phyloP scores from a whole-genome alignment of 2,329 filamentous ascomycete genomes.

The Trichothecium sympodiale region DNA sequence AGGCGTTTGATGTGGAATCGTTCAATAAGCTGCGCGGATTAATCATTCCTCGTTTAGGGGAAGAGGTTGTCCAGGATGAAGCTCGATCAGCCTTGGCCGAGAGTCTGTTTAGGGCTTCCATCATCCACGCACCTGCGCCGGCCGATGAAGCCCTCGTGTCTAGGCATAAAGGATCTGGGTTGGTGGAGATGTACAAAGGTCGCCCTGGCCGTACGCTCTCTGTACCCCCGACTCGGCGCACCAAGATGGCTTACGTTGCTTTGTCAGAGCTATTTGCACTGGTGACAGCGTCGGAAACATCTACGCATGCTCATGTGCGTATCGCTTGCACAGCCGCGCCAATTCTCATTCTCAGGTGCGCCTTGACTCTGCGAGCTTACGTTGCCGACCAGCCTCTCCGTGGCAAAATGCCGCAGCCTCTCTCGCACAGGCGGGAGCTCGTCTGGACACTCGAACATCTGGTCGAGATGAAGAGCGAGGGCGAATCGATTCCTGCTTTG shows the following conservation, averaged over 20 bases:
- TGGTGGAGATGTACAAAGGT: slow-evolving; percentile 48
- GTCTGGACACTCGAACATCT: slow-evolving; percentile 58
- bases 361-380: slow-evolving; percentile 71
- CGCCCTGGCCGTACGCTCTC: slow-evolving; percentile 65
- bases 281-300: slow-evolving; percentile 34
- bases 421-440: slow-evolving; percentile 70
- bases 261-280: slow-evolving; percentile 69
- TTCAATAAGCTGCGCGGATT: slow-evolving; percentile 60
- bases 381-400: slow-evolving; percentile 85
- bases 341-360: slow-evolving; percentile 72
- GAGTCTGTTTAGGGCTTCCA: slow-evolving; percentile 69
- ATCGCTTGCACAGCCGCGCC: slow-evolving; percentile 69
- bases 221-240: slow-evolving; percentile 51
- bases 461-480: slow-evolving; percentile 56
- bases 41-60: slow-evolving; percentile 64
- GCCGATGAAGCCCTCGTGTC: slow-evolving; percentile 44
- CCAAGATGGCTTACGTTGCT: slow-evolving; percentile 68
- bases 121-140: slow-evolving; percentile 57
- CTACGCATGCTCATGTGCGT: slow-evolving; percentile 30
- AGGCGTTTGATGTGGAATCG: slow-evolving; percentile 69
- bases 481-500: slow-evolving; percentile 52
- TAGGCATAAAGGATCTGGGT: slow-evolving; percentile 34
- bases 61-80: slow-evolving; percentile 50
- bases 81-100: slow-evolving; percentile 60
- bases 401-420: slow-evolving; percentile 78